Evolutionary conservation across 805 yeast genomes (phyloP), one percentile per base, ranked within the genome.

Genomic region (Saturnispora hagleri): DNA sequence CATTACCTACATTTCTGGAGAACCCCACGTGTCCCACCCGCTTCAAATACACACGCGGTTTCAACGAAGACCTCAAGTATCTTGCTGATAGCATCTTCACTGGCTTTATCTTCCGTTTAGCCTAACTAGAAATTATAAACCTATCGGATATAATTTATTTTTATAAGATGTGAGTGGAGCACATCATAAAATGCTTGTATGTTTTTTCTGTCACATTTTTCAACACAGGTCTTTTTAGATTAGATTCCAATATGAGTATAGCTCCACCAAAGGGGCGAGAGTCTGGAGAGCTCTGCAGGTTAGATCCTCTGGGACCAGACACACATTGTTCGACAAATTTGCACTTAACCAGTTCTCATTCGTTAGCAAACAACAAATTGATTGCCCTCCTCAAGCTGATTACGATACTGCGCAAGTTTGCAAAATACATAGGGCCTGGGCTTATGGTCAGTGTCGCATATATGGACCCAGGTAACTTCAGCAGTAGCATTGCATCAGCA

Each of bases 391-490:
- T 15, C 13, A 35, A 15, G 12, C 15, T 24, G 8, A 10, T 41
- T 12, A 27, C 24, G 8, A 20, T 47, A 3, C 28, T 43, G 15
- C 24, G 17, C 33, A 50, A 74, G 51, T 77, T 74, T 64, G 52
- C 71, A 53, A 58, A 62, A 28, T 73, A 71, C 64, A 73, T 91
- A n/a, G 98, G 98, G 0, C 98, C 98, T 0, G 98, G 99, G 0
- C 71, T 91, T 46, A 85, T 91, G 95, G 95, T 93, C 2, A 78
- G 90, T 4, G 96, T 91, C 34, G 91, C 97, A 0, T 93, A 90
- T 66, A 88, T 93, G 89, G 98, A 91, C 61, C 98, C 99, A 0
- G 99, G 99, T 4, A 91, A 93, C 69, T 91, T 90, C 68, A 85
- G 96, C 38, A 88, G 97, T 1, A 95, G 93, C 9, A 96, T 91